A percentile compares a stretch with the other conserved stretches of the same genome.
These are phyloP conservation scores for Didymella glomerata DNA, from an alignment of 2,329 filamentous ascomycete genomes.

Conservation along the genomic window DNA sequence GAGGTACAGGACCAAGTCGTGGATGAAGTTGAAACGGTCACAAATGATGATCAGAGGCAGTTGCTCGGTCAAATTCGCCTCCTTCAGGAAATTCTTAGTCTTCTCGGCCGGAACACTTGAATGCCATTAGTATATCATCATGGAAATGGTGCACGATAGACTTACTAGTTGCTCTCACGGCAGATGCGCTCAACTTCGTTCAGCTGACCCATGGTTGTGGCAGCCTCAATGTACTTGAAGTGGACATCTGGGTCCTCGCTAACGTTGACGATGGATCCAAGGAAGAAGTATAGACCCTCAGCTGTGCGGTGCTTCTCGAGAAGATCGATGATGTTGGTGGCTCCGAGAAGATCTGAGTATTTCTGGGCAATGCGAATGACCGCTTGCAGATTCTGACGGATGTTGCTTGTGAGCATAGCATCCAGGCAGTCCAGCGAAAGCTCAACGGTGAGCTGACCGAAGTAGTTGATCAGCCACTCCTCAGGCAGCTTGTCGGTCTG, in stretches of 20 bases:
- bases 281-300: slow-evolving; percentile 97
- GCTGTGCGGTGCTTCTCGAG: slow-evolving; percentile 98
- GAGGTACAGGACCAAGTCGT: slow-evolving; percentile 93
- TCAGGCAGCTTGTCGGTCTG: slow-evolving; percentile 87
- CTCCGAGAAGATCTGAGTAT: slow-evolving; percentile 92
- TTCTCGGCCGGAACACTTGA: slow-evolving; percentile 86
- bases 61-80: slow-evolving; percentile 90
- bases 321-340: slow-evolving; percentile 87
- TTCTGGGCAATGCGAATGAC: slow-evolving; percentile 97
- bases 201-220: slow-evolving; percentile 90
- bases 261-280: slow-evolving; percentile 96
- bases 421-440: slow-evolving; percentile 93
- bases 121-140: not conserved
- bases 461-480: slow-evolving; percentile 92
- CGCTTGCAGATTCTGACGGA: slow-evolving; percentile 93
- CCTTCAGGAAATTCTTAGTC: slow-evolving; percentile 99
- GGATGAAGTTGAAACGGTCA: slow-evolving; percentile 98
- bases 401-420: slow-evolving; percentile 95
- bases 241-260: slow-evolving; percentile 95
- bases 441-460: slow-evolving; percentile 92
- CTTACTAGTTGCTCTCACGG: slow-evolving; percentile 74
- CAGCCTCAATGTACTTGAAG: slow-evolving; percentile 99
- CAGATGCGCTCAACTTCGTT: slow-evolving; percentile 98
- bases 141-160: not conserved
- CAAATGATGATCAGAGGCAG: slow-evolving; percentile 97